Evolutionary conservation across 306 rosid genomes (phyloP).

Genomic region (Albizia julibrissin): DNA sequence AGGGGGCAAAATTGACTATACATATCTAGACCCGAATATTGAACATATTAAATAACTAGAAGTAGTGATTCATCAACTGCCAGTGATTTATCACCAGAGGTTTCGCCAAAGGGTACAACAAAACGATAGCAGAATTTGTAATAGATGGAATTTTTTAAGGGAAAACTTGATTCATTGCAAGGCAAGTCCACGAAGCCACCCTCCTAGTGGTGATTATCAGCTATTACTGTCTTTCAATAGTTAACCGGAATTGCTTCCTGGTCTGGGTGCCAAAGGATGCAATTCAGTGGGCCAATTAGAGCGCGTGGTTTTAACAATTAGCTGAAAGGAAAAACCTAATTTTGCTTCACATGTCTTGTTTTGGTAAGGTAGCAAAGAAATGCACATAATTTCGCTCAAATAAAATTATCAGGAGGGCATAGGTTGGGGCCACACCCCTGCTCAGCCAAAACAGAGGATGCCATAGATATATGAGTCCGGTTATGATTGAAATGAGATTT

Average conservation of each 20-base stretch:
- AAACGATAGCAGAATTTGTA: neutral
- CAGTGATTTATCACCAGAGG: neutral
- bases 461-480: constrained; percentile 30
- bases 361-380: constrained; percentile 70
- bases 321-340: constrained; percentile 15
- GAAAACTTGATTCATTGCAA: neutral
- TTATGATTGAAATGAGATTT: neutral
- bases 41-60: no score
- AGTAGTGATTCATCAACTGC: neutral
- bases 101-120: neutral
- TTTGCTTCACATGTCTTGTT: constrained; percentile 86
- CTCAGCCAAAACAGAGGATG: constrained; percentile 81
- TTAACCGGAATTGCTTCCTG: no score
- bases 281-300: no score
- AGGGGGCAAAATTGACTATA: neutral
- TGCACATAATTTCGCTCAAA: constrained; percentile 48
- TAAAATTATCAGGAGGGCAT: constrained; percentile 74
- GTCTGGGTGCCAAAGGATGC: no score
- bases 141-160: no score
- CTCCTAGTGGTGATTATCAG: constrained; percentile 5
- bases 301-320: no score
- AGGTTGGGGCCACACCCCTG: constrained; percentile 87
- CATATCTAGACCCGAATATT: neutral
- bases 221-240: no score
- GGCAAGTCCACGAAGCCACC: constrained; percentile 3